phyloP scores from a whole-genome alignment of 1,284 basidiomycete genomes.

The Erythrobasidium hasegawianum region DNA sequence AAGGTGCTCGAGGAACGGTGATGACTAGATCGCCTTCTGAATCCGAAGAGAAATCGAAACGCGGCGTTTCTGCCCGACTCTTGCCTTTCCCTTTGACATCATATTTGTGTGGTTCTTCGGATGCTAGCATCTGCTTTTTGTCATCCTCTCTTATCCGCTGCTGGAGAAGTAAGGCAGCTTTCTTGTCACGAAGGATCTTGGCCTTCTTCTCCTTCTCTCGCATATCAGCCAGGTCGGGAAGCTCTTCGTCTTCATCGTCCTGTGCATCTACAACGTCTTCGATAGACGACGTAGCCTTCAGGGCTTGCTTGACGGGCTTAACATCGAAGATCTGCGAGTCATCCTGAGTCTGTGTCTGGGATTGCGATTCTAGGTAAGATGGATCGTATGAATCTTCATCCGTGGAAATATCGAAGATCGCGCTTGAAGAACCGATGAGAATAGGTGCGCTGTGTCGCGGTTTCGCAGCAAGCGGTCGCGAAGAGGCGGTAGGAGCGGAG shows the following conservation, averaged over 20 bases:
- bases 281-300: constrained; percentile 1
- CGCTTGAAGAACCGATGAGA: constrained; percentile 28
- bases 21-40: constrained; percentile 22
- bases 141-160: neutral
- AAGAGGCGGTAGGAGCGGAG: neutral
- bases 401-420: constrained; percentile 14
- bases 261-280: neutral
- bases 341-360: constrained; percentile 26
- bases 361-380: constrained; percentile 9
- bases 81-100: constrained; percentile 29
- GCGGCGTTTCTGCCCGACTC: neutral
- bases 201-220: constrained; percentile 4
- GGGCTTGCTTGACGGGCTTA: constrained; percentile 3
- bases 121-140: neutral
- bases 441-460: constrained; percentile 4
- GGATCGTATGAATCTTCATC: constrained; percentile 27
- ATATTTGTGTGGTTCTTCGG: neutral
- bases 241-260: constrained; percentile 18
- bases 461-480: neutral
- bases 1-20: constrained; percentile 1
- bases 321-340: neutral
- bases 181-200: constrained; percentile 14
- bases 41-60: constrained; percentile 20
- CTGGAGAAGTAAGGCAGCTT: constrained; percentile 9
- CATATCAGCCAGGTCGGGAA: constrained; percentile 14